A percentile compares a stretch with the other conserved stretches of the same genome.
phyloP scores from a whole-genome alignment of 1,284 basidiomycete species.

The Sporisorium reilianum region DNA sequence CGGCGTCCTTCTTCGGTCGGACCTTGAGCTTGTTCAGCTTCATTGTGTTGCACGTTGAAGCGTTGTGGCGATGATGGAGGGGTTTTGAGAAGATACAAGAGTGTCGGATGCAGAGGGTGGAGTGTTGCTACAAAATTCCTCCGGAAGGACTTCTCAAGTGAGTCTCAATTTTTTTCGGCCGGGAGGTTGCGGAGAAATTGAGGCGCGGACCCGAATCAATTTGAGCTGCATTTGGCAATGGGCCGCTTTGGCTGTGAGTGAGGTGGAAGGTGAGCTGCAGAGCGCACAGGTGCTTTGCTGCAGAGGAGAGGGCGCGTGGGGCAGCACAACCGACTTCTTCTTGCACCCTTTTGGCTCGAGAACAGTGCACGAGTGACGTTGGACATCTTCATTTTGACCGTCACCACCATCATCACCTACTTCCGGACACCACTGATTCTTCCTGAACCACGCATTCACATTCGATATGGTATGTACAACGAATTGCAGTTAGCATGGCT shows the following conservation, averaged over 20 bases:
- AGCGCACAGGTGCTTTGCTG: slow-evolving; percentile 5
- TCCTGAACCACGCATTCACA: too few species aligned
- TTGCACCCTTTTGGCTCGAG: neutral
- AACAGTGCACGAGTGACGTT: neutral
- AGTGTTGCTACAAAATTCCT: slow-evolving; percentile 20
- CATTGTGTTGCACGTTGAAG: slow-evolving; percentile 34
- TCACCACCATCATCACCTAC: neutral
- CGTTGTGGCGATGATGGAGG: neutral
- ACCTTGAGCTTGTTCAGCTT: slow-evolving; percentile 67
- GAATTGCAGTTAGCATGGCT: neutral
- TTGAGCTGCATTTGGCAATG: slow-evolving; percentile 14
- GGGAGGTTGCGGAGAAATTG: neutral
- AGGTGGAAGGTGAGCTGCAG: slow-evolving; percentile 29
- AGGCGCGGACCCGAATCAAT: slow-evolving; percentile 5
- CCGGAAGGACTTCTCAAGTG: neutral
- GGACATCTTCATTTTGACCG: neutral
- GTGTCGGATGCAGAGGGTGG: neutral
- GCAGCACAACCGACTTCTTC: slow-evolving; percentile 12
- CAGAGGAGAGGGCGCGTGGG: too few species aligned
- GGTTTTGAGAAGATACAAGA: slow-evolving; percentile 23
- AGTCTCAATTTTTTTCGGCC: slow-evolving; percentile 12
- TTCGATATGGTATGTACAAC: slow-evolving; percentile 27
- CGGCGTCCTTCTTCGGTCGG: slow-evolving; percentile 77
- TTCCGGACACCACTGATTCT: too few species aligned
- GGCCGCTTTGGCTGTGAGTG: slow-evolving; percentile 4